phyloP scores from a whole-genome alignment of 1,284 basidiomycete species.

The Cryptococcus hybrid region DNA sequence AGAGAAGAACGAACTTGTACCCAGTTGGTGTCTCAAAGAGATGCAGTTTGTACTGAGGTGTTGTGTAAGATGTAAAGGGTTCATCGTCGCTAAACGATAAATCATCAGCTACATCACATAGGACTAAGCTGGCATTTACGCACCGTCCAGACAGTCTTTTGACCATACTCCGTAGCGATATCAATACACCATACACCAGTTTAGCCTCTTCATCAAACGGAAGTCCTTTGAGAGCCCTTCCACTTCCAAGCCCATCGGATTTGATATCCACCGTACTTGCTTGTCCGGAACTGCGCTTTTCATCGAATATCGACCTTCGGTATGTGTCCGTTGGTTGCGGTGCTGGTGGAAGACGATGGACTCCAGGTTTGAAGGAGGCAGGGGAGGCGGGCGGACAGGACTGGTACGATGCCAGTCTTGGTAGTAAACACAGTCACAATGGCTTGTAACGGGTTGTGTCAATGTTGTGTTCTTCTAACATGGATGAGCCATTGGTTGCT shows the following conservation, averaged over 20 bases:
- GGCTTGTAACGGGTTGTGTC: slow-evolving; percentile 50
- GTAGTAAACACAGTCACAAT: slow-evolving; percentile 88
- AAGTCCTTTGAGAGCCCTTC: slow-evolving; percentile 50
- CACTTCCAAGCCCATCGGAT: background rate
- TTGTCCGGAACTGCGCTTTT: slow-evolving; percentile 1
- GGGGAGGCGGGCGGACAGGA: slow-evolving; percentile 67
- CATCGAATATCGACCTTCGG: slow-evolving; percentile 34
- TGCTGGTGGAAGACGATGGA: slow-evolving; percentile 56
- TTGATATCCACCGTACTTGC: background rate
- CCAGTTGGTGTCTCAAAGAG: slow-evolving; percentile 88
- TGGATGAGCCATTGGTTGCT: slow-evolving; percentile 17
- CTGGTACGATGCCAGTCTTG: slow-evolving; percentile 87
- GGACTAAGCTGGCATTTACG: slow-evolving; percentile 21
- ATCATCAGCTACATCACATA: background rate
- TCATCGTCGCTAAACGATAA: slow-evolving; percentile 63
- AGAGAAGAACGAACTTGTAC: slow-evolving; percentile 93
- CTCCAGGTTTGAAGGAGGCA: slow-evolving; percentile 69
- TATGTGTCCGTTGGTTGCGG: slow-evolving; percentile 11
- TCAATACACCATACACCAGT: slow-evolving; percentile 91
- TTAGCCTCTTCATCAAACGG: slow-evolving; percentile 98
- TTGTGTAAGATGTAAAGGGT: slow-evolving; percentile 85
- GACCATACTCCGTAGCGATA: slow-evolving; percentile 90
- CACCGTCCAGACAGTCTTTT: slow-evolving; percentile 87
- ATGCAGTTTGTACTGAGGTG: slow-evolving; percentile 90
- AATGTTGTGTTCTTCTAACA: too few relatives aligned